phyloP scores from a whole-genome alignment of 2,329 filamentous ascomycete species.

The Harringtonia lauricola region DNA sequence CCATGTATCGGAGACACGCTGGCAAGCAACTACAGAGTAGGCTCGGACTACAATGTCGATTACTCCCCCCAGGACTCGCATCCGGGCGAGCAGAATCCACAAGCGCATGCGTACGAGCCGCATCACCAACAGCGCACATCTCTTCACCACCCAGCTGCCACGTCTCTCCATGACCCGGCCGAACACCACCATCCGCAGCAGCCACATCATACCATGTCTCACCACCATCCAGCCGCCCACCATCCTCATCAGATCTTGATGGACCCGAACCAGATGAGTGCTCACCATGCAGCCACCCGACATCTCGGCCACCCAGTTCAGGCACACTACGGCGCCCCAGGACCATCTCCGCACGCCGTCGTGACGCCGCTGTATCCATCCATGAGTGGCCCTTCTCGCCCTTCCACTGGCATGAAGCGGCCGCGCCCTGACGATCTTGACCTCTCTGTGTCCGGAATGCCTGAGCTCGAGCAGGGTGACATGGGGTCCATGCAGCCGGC shows the following conservation, averaged over 20 bases:
- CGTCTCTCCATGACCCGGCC: conserved; percentile 33
- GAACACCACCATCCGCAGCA: conserved; percentile 31
- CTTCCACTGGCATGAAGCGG: conserved; percentile 32
- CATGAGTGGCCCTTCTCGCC: conserved; percentile 19
- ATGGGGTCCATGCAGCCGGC: conserved; percentile 44
- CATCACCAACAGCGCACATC: conserved; percentile 33
- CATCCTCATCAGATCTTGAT: conserved; percentile 44
- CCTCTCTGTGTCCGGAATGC: conserved; percentile 37
- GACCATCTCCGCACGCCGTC: conserved; percentile 32
- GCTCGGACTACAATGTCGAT: conserved; percentile 61
- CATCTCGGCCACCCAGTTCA: conserved; percentile 36
- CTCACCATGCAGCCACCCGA: conserved; percentile 30
- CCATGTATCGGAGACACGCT: conserved; percentile 62
- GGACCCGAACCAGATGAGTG: conserved; percentile 43
- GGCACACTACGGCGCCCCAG: conserved; percentile 38
- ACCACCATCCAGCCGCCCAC: conserved; percentile 35
- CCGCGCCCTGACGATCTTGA: conserved; percentile 48
- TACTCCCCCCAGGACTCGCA: conserved; percentile 59
- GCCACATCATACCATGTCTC: conserved; percentile 27
- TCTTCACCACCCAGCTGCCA: conserved; percentile 35
- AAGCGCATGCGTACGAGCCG: conserved; percentile 12
- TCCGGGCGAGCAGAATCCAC: conserved; percentile 53
- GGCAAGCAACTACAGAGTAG: conserved; percentile 64
- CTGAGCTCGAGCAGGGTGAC: conserved; percentile 42
- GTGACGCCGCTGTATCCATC: conserved; percentile 42